phyloP scores from a whole-genome alignment of 1,284 basidiomycete species.

The Earliella scabrosa region DNA sequence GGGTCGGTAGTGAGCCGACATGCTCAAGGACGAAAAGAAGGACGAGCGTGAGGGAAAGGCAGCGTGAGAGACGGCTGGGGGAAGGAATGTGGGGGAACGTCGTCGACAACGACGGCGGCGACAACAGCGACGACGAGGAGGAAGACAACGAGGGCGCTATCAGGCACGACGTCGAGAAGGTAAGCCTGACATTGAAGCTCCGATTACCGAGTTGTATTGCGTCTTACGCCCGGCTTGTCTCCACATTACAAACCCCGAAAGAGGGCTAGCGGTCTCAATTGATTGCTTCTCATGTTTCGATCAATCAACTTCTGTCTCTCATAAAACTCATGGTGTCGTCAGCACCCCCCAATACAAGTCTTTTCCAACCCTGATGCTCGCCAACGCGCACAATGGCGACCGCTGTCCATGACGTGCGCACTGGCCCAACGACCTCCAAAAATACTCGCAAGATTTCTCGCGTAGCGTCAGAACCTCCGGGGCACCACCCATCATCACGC shows the following conservation, averaged over 20 bases:
- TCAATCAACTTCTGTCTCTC: conserved; percentile 22
- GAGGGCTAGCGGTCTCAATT: background rate
- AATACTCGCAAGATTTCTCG: conserved; percentile 11
- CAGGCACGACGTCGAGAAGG: conserved; percentile 1
- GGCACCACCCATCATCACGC: background rate
- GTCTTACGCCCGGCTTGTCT: too few species aligned
- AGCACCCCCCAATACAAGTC: background rate
- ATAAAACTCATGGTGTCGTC: too few species aligned
- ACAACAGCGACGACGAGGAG: conserved; percentile 16
- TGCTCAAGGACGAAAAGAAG: conserved; percentile 19
- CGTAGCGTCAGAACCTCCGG: conserved; percentile 16
- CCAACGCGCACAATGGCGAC: conserved; percentile 4
- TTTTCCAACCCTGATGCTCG: background rate
- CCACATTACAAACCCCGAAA: background rate
- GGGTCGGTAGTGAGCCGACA: conserved; percentile 23
- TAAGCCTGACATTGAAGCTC: conserved; percentile 11
- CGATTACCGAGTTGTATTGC: conserved; percentile 11
- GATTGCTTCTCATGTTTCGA: conserved; percentile 13
- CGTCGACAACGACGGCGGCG: conserved; percentile 20
- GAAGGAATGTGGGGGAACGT: conserved; percentile 22
- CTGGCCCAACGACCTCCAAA: background rate
- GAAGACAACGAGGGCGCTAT: conserved; percentile 24
- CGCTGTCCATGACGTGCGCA: conserved; percentile 1
- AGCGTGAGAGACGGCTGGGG: conserved; percentile 13
- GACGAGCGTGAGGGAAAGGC: conserved; percentile 12